A percentile compares a stretch with the other conserved stretches of the same genome.
phyloP scores from a whole-genome alignment of 2,329 filamentous ascomycete species.

The Rhynchosporium agropyri region DNA sequence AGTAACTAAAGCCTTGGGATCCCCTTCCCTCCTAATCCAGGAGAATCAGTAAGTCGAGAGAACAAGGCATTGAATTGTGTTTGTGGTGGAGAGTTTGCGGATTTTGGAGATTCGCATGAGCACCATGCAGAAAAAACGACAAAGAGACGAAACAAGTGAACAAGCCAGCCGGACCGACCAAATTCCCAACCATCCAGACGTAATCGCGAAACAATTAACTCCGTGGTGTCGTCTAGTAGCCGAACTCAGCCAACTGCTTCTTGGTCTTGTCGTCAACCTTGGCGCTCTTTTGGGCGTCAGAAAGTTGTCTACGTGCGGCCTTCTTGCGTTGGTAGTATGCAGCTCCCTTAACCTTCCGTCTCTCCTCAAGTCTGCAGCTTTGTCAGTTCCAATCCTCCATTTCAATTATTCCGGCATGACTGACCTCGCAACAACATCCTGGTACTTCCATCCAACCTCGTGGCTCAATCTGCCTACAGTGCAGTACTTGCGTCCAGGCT shows the following conservation, averaged over 20 bases:
- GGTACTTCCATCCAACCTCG: slow-evolving; percentile 99
- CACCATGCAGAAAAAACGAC: slow-evolving; percentile 18
- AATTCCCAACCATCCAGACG: slow-evolving; percentile 31
- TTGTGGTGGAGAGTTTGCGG: slow-evolving; percentile 14
- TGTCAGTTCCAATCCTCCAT: slow-evolving; percentile 31
- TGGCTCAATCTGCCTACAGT: slow-evolving; percentile 96
- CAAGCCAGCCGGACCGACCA: slow-evolving; percentile 31
- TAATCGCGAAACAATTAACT: slow-evolving; percentile 36
- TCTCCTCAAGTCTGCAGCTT: slow-evolving; percentile 84
- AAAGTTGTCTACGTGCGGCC: slow-evolving; percentile 85
- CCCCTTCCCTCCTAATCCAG: slow-evolving; percentile 27
- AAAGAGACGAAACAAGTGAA: slow-evolving; percentile 25
- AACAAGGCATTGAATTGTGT: slow-evolving; percentile 42
- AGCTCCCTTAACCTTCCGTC: slow-evolving; percentile 98
- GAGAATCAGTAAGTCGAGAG: slow-evolving; percentile 28
- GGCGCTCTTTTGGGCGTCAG: slow-evolving; percentile 90
- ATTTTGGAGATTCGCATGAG: not conserved
- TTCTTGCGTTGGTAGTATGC: slow-evolving; percentile 99
- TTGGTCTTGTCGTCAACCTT: slow-evolving; percentile 84
- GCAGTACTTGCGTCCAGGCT: slow-evolving; percentile 99
- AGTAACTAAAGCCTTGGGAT: slow-evolving; percentile 39
- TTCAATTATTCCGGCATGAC: slow-evolving; percentile 46
- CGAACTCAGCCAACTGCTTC: slow-evolving; percentile 84
- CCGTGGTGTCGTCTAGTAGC: slow-evolving; percentile 69
- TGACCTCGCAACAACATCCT: slow-evolving; percentile 97